Evolutionary conservation across 768 basidiomycete genomes (phyloP).

Genomic region (Tricholoma terreum): DNA sequence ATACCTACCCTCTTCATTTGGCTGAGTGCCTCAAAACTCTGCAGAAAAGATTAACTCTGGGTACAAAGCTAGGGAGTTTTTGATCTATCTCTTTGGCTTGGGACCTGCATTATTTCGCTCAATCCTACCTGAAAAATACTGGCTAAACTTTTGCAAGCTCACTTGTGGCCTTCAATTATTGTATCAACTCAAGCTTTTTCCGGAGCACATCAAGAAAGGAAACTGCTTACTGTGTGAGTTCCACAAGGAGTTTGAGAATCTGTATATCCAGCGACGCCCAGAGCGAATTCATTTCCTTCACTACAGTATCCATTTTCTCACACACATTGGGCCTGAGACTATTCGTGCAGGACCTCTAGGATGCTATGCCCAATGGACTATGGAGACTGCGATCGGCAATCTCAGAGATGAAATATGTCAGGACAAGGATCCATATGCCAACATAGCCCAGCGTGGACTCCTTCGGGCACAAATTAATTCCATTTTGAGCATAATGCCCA

Average conservation of each 20-base stretch:
- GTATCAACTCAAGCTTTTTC: constrained; percentile 12
- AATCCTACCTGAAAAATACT: constrained; percentile 25
- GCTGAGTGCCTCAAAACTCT: constrained; percentile 28
- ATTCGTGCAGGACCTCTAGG: too few species aligned
- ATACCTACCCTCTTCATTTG: constrained; percentile 19
- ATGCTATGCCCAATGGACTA: too few species aligned
- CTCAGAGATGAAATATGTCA: too few species aligned
- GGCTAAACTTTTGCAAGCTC: constrained; percentile 26
- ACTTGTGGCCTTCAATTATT: constrained; percentile 21
- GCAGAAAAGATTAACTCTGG: too few species aligned
- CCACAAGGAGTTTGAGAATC: not conserved
- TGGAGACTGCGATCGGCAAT: too few species aligned
- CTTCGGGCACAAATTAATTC: not conserved
- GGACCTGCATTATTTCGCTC: constrained; percentile 23
- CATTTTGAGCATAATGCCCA: constrained; percentile 15
- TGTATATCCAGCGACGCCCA: not conserved
- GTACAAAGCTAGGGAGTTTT: constrained; percentile 28
- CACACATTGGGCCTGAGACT: not conserved
- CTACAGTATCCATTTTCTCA: constrained; percentile 1
- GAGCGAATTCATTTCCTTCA: too few species aligned
- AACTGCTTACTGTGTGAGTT: not conserved
- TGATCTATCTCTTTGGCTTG: constrained; percentile 23
- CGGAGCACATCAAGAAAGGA: not conserved
- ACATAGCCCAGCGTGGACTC: constrained; percentile 6
- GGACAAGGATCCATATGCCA: constrained; percentile 11